Evolutionary conservation across 1,139 yeast genomes (phyloP), one percentile per base, ranked within the genome.

Genomic region (Yamadazyma sp.): DNA sequence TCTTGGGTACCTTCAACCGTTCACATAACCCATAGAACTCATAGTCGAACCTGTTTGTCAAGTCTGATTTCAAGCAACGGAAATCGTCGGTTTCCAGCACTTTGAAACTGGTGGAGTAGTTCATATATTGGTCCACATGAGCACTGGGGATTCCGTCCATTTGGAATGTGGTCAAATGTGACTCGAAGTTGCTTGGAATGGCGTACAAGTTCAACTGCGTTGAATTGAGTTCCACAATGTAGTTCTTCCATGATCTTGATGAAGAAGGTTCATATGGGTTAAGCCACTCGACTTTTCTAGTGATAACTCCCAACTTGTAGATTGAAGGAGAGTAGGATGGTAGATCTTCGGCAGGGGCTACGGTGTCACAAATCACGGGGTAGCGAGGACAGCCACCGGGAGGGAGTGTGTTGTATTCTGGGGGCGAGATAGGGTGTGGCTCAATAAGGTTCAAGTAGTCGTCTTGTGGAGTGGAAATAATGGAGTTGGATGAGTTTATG

Each of bases 171-270:
- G 62, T 31, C 4, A 69, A 22, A 33, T 57, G 54, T 53, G 58
- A 45, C 48, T 69, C 73, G 41, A 72, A 37, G 38, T 57, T 51
- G 30, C 54, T 53, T 1, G 77, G 76, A 4, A 72, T 59, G 8
- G 51, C 46, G 55, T 84, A 84, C 38, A 85, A 67, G 57, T 84
- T 85, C 27, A 85, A 56, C 60, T 85, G 92, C 1, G 92, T 85
- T 2, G 87, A 81, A 60, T 85, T 85, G 26, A 85, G 61, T 53
- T 85, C 92, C 62, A 83, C 64, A 6, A 85, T 66, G 24, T 71
- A 68, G 37, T 73, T 67, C 51, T 69, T 78, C 92, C 92, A 84
- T n/a, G 75, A 71, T 47, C 88, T 61, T 8, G 71, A 59, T 1
- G 79, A 71, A 0, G 87, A 72, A 4, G 79, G 69, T 49, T 82